Evolutionary conservation across 2,329 filamentous ascomycete genomes (phyloP).

Genomic region (Septoria petroselini): DNA sequence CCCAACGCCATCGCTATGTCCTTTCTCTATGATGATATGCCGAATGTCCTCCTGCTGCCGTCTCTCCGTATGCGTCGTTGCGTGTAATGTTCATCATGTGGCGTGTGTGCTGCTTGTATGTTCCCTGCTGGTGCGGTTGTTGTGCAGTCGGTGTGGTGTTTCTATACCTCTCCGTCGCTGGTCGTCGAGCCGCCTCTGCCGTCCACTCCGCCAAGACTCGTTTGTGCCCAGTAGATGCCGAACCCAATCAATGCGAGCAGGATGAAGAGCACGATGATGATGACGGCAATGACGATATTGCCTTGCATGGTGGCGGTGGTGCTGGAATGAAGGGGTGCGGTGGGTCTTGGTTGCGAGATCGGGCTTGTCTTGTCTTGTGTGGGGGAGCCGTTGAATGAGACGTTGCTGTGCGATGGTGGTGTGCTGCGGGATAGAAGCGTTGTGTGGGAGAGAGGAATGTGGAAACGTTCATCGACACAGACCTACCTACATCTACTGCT

Average conservation of each 20-base stretch:
- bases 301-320: slow-evolving; percentile 44
- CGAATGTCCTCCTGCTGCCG: slow-evolving; percentile 1
- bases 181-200: slow-evolving; percentile 31
- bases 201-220: slow-evolving; percentile 32
- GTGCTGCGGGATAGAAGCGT: not conserved
- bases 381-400: not conserved
- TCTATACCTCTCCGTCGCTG: slow-evolving; percentile 34
- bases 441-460: slow-evolving; percentile 1
- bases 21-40: slow-evolving; percentile 8
- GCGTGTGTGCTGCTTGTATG: not conserved
- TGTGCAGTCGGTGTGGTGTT: not conserved
- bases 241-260: slow-evolving; percentile 50
- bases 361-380: not conserved
- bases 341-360: not conserved
- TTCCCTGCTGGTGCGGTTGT: not conserved
- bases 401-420: not conserved
- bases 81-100: not conserved
- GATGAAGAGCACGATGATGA: slow-evolving; percentile 53
- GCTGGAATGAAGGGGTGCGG: not conserved
- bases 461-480: too few species aligned
- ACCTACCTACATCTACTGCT: not conserved
- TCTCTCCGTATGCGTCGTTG: slow-evolving; percentile 6
- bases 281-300: slow-evolving; percentile 53
- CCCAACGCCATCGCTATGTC: slow-evolving; percentile 24
- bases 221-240: slow-evolving; percentile 50